phyloP scores from a whole-genome alignment of 2,329 filamentous ascomycete species.

The Fusarium pseudoanthophilum region DNA sequence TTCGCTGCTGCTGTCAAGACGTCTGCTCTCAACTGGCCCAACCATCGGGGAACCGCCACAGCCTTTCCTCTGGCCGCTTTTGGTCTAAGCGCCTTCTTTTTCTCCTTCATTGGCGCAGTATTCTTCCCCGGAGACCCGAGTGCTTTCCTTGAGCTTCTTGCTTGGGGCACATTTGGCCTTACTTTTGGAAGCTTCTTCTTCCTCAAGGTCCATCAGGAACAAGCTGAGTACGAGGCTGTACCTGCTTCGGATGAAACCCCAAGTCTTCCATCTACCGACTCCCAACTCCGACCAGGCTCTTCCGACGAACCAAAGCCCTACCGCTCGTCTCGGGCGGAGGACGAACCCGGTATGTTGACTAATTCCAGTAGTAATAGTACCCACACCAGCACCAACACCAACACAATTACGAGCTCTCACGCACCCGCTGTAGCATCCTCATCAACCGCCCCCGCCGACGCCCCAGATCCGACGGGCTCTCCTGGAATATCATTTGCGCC shows the following conservation, averaged over 20 bases:
- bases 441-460: slow-evolving; percentile 19
- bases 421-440: slow-evolving; percentile 33
- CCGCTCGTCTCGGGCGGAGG: slow-evolving; percentile 51
- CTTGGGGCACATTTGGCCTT: slow-evolving; percentile 80
- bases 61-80: slow-evolving; percentile 94
- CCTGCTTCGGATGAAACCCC: slow-evolving; percentile 48
- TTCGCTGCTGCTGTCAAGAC: slow-evolving; percentile 88
- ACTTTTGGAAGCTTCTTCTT: slow-evolving; percentile 86
- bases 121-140: slow-evolving; percentile 86
- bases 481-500: slow-evolving; percentile 43
- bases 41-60: slow-evolving; percentile 90
- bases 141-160: slow-evolving; percentile 81
- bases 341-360: slow-evolving; percentile 74
- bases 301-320: slow-evolving; percentile 55
- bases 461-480: slow-evolving; percentile 37
- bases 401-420: slow-evolving; percentile 43
- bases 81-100: slow-evolving; percentile 95
- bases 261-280: slow-evolving; percentile 23
- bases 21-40: slow-evolving; percentile 91
- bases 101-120: slow-evolving; percentile 80
- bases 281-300: slow-evolving; percentile 56
- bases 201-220: slow-evolving; percentile 74
- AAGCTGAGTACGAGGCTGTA: slow-evolving; percentile 67
- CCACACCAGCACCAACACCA: slow-evolving; percentile 45
- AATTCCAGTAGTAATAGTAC: slow-evolving; percentile 46